These are phyloP conservation scores for Massariosphaeria phaeospora DNA, from an alignment of 495 filamentous ascomycete species.

Conservation along the genomic window DNA sequence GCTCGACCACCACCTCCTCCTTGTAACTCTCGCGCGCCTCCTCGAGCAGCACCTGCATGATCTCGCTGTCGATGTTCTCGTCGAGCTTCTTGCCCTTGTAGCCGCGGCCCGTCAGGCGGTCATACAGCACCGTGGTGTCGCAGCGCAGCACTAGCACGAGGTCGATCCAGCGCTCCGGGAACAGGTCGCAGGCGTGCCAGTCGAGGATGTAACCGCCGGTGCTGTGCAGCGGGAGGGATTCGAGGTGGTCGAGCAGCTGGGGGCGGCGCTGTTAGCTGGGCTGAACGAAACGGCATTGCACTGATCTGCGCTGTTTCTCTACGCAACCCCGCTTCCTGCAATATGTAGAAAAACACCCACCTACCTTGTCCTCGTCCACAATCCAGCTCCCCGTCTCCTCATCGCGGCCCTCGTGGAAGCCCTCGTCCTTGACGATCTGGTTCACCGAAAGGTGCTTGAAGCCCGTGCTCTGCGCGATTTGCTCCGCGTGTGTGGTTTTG, in stretches of 20 bases:
- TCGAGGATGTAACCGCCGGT: constrained; percentile 85
- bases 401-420: constrained; percentile 79
- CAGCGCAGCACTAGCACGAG: constrained; percentile 87
- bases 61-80: constrained; percentile 95
- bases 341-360: constrained; percentile 14
- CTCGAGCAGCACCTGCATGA: constrained; percentile 89
- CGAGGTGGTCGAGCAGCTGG: constrained; percentile 82
- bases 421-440: constrained; percentile 76
- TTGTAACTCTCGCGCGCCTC: constrained; percentile 86
- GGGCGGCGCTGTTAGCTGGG: background rate
- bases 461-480: constrained; percentile 65
- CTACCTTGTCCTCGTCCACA: constrained; percentile 93
- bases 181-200: constrained; percentile 97
- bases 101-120: constrained; percentile 70
- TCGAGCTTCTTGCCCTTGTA: constrained; percentile 84
- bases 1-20: constrained; percentile 82
- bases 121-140: constrained; percentile 73
- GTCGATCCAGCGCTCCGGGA: constrained; percentile 91
- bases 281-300: too few species aligned
- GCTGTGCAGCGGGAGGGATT: constrained; percentile 62
- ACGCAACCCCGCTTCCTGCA: background rate
- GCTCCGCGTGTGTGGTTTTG: constrained; percentile 84
- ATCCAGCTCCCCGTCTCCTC: constrained; percentile 83
- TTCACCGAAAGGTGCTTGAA: constrained; percentile 86
- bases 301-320: too few species aligned